Percentiles rank a stretch among this genome's conserved stretches.
phyloP scores from a whole-genome alignment of 352 stramenopile species.

The Globisporangium irregulare region DNA sequence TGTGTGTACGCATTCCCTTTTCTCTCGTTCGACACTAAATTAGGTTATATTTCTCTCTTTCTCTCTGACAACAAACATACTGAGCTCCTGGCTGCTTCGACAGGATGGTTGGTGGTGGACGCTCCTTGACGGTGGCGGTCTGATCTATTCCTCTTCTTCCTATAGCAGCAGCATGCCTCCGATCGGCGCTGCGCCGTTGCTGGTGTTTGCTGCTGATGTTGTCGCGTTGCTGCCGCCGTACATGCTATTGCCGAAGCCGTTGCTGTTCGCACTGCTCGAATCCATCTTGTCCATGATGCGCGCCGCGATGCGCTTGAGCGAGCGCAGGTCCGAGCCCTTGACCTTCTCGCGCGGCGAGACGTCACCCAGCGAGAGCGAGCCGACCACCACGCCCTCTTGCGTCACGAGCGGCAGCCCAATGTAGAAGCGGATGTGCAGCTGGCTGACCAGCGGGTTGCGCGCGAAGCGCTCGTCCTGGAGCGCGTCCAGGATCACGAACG shows the following conservation, averaged over 20 bases:
- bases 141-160: background rate
- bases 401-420: constrained; percentile 66
- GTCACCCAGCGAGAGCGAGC: constrained; percentile 69
- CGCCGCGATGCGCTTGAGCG: constrained; percentile 63
- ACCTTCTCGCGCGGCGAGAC: constrained; percentile 59
- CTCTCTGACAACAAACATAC: background rate
- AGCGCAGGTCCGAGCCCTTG: constrained; percentile 59
- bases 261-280: constrained; percentile 21
- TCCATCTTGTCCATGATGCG: constrained; percentile 79
- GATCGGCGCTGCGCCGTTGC: constrained; percentile 11
- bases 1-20: background rate
- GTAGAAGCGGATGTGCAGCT: constrained; percentile 78
- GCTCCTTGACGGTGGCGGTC: background rate
- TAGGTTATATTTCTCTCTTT: constrained; percentile 1
- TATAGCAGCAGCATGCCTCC: constrained; percentile 21
- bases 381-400: constrained; percentile 70
- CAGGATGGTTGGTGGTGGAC: background rate
- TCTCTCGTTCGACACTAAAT: constrained; percentile 7
- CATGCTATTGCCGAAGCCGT: background rate
- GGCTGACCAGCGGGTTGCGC: constrained; percentile 70
- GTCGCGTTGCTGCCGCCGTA: background rate
- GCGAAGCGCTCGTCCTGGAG: constrained; percentile 73
- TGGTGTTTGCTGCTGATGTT: constrained; percentile 1
- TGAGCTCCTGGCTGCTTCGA: background rate
- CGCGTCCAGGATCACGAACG: constrained; percentile 71